Evolutionary conservation across 306 rosid genomes (phyloP), one percentile per base, ranked within the genome.

Genomic region (Argentina anserina): DNA sequence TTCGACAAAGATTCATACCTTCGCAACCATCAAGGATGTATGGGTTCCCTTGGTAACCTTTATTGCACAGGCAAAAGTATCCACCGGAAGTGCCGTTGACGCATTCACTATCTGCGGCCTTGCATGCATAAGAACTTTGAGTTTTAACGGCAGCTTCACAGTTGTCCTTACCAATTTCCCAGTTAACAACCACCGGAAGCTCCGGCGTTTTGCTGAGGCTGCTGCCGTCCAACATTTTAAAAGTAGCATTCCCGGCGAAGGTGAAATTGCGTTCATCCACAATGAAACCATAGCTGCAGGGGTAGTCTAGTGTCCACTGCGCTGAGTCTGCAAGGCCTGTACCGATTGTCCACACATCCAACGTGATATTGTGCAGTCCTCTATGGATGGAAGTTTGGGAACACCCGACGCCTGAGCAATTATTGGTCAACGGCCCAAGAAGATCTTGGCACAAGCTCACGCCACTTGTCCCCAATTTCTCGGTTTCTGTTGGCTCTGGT

Each of bases 1-100:
- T 42, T 42, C 46, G 3, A 11, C 3, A 45, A 45, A 45, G 1
- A 3, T 15, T 45, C 5, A 13, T 52, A 74, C 78, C 78, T 47
- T 39, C 14, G 65, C 78, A 75, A 53, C 79, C 73, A 23, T 8
- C 14, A 9, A n/a, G 28, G 9, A 75, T 45, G 26, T 75, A 75
- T 1, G 79, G 79, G 21, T 75, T 75, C 7, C 79, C 79, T 0
- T 26, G 4, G 20, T 20, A 75, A 18, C 79, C 79, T 1, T 26
- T 3, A 10, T 25, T 0, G 67, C 79, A 75, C 15, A 3, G 31
- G 67, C 79, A 75, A 14, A 5, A 28, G 34, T 67, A 75, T 39
- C 56, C 68, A 50, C 56, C 68, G 1, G 28, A 34, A 14, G 13
- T 0, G 17, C 3, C 40, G 25, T 21, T 9, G 3, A 6, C 15